Conservation (phyloP, 2,329 filamentous ascomycete species). For the Pseudogymnoascus sp. region DNA sequence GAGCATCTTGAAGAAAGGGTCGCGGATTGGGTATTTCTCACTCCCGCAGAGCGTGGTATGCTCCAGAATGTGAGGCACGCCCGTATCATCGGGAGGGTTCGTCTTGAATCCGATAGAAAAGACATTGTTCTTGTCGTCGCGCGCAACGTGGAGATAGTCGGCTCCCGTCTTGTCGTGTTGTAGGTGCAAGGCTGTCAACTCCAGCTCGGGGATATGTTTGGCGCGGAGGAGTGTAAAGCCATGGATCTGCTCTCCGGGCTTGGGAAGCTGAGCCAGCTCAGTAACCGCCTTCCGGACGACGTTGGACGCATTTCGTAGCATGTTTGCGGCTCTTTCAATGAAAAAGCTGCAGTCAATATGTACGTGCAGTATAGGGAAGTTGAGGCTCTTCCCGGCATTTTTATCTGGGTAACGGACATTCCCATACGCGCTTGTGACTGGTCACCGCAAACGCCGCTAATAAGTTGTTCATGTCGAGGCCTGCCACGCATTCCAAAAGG, state of each 20-base stretch:
- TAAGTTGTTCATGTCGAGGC: slow-evolving; percentile 8
- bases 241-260: slow-evolving; percentile 76
- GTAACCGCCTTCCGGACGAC: slow-evolving; percentile 59
- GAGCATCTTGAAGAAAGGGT: slow-evolving; percentile 99
- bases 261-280: slow-evolving; percentile 66
- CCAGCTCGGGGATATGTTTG: slow-evolving; percentile 89
- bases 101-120: slow-evolving; percentile 99
- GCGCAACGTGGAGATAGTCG: slow-evolving; percentile 89
- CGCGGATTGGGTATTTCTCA: slow-evolving; percentile 91
- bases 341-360: slow-evolving; percentile 3
- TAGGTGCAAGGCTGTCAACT: slow-evolving; percentile 82
- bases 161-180: slow-evolving; percentile 93
- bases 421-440: background rate
- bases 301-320: slow-evolving; percentile 44
- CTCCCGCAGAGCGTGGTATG: slow-evolving; percentile 96
- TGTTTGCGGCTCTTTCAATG: slow-evolving; percentile 22
- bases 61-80: slow-evolving; percentile 93
- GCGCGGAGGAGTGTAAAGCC: slow-evolving; percentile 85
- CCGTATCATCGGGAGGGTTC: slow-evolving; percentile 92
- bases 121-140: slow-evolving; percentile 97
- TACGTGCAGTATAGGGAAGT: background rate
- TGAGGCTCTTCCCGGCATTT: slow-evolving; percentile 8
- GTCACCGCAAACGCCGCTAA: slow-evolving; percentile 7
- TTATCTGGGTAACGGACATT: slow-evolving; percentile 1
- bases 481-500: slow-evolving; percentile 2